Evolutionary conservation across 1,139 yeast genomes (phyloP).

Genomic region (Magnusiomyces fungicola): DNA sequence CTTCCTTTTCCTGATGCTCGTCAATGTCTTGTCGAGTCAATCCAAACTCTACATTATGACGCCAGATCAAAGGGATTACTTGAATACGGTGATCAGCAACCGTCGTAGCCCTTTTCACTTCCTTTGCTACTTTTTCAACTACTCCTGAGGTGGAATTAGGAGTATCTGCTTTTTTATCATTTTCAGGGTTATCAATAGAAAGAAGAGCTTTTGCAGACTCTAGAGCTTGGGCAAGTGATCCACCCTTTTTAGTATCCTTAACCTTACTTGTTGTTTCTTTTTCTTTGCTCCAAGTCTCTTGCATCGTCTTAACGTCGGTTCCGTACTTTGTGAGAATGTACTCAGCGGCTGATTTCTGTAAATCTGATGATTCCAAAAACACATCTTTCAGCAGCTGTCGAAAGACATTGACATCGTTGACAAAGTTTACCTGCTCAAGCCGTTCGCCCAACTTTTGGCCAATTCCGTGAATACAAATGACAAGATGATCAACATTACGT

Average conservation of each 20-base stretch:
- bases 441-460: slow-evolving; percentile 76
- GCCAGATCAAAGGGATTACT: slow-evolving; percentile 37
- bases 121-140: too few relatives aligned
- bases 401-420: slow-evolving; percentile 68
- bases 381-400: slow-evolving; percentile 57
- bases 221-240: too few relatives aligned
- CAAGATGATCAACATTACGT: slow-evolving; percentile 57
- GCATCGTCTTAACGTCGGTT: background rate
- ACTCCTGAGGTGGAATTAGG: too few relatives aligned
- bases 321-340: slow-evolving; percentile 2
- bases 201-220: too few relatives aligned
- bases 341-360: slow-evolving; percentile 22
- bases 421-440: slow-evolving; percentile 73
- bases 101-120: slow-evolving; percentile 22
- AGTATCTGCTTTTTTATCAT: too few relatives aligned
- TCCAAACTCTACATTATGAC: slow-evolving; percentile 26
- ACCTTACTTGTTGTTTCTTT: too few relatives aligned
- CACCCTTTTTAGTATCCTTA: too few relatives aligned
- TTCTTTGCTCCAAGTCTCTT: too few relatives aligned
- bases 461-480: slow-evolving; percentile 82
- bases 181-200: too few relatives aligned
- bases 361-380: slow-evolving; percentile 41
- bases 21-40: slow-evolving; percentile 15
- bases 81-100: slow-evolving; percentile 51
- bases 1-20: slow-evolving; percentile 17